A percentile compares a stretch with the other conserved stretches of the same genome.
phyloP scores from a whole-genome alignment of 257 asterid species.

The Orobanche coerulescens region DNA sequence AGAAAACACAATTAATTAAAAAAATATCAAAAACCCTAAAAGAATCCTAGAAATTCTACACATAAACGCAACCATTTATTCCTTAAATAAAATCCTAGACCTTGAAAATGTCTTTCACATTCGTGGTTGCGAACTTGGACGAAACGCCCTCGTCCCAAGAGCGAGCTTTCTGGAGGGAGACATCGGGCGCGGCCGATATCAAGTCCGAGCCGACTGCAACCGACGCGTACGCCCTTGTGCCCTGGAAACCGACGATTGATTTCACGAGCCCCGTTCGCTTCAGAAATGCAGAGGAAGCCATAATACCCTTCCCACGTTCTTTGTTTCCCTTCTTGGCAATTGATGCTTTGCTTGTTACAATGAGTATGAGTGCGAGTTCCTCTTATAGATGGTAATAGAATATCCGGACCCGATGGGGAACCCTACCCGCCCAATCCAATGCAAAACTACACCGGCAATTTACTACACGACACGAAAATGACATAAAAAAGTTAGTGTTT shows the following conservation, averaged over 20 bases:
- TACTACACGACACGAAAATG: too few relatives aligned
- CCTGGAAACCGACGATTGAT: conserved; percentile 31
- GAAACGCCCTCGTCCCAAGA: conserved; percentile 96
- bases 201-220: conserved; percentile 71
- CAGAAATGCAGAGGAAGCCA: conserved; percentile 52
- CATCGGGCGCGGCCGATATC: conserved; percentile 59
- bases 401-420: too few relatives aligned
- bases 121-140: conserved; percentile 72
- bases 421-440: too few relatives aligned
- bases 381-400: too few relatives aligned
- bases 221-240: conserved; percentile 68
- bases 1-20: background rate
- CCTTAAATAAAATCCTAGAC: conserved; percentile 18
- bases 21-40: conserved; percentile 21
- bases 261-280: conserved; percentile 41
- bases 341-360: too few relatives aligned
- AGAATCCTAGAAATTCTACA: background rate
- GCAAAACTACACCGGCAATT: too few relatives aligned
- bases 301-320: too few relatives aligned
- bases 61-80: background rate
- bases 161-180: conserved; percentile 83
- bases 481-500: too few relatives aligned
- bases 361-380: too few relatives aligned
- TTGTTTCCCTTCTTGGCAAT: too few relatives aligned
- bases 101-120: conserved; percentile 72